A percentile compares a stretch with the other conserved stretches of the same genome.
phyloP scores from a whole-genome alignment of 2,329 filamentous ascomycete genomes.

The Neophaeococcomyces mojaviensis region DNA sequence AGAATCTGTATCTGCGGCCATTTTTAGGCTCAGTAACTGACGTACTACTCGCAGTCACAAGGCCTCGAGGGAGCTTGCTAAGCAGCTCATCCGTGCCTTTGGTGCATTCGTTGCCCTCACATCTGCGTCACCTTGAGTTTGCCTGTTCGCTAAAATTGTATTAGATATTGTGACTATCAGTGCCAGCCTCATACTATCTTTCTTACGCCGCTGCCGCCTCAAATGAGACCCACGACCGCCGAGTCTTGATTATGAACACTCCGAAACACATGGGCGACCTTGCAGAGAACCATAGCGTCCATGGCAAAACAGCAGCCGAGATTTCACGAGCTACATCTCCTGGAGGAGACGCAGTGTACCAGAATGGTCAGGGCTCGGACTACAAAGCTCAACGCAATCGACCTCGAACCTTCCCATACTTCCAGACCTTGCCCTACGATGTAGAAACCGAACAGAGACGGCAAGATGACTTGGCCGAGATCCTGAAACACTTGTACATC shows the following conservation, averaged over 20 bases:
- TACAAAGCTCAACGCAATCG: constrained; percentile 60
- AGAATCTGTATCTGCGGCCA: neutral
- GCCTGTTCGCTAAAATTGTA: constrained; percentile 1
- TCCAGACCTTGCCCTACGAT: constrained; percentile 77
- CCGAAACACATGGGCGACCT: constrained; percentile 4
- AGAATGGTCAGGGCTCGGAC: constrained; percentile 41
- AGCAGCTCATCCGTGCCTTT: neutral
- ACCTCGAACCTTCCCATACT: constrained; percentile 88
- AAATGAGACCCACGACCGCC: constrained; percentile 3
- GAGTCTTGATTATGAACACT: constrained; percentile 4
- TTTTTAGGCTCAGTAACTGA: constrained; percentile 2
- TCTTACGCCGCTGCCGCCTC: neutral
- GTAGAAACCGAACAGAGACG: constrained; percentile 74
- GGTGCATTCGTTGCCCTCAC: neutral
- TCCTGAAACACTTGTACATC: constrained; percentile 89
- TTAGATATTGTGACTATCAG: neutral
- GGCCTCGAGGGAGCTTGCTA: constrained; percentile 8
- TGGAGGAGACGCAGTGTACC: constrained; percentile 45
- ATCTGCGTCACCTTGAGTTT: constrained; percentile 1
- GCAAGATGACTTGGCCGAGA: constrained; percentile 72
- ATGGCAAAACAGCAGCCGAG: constrained; percentile 38
- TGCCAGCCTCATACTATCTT: neutral
- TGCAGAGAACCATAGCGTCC: neutral
- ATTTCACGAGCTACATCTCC: constrained; percentile 83
- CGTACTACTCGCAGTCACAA: constrained; percentile 4